Evolutionary conservation across 73 alveolate species (phyloP).

Genomic region (Effrenium voratum): DNA sequence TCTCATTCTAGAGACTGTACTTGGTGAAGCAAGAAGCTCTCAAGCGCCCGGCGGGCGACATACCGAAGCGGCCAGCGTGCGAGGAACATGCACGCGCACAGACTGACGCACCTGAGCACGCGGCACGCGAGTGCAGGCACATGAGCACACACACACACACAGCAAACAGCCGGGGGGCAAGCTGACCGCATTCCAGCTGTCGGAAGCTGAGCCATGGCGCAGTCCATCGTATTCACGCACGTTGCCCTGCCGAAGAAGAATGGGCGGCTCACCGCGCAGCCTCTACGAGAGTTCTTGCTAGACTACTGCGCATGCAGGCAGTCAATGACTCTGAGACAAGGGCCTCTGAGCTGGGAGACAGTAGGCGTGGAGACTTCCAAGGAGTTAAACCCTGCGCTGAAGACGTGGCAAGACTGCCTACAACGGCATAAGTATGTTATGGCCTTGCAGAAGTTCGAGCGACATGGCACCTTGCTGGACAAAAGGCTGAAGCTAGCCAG

Average conservation of each 20-base stretch:
- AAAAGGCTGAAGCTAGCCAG: not conserved
- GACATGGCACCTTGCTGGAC: not conserved
- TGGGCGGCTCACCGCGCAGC: not conserved
- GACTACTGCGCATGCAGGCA: not conserved
- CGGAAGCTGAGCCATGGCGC: no score
- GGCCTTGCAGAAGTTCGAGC: not conserved
- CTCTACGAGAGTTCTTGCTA: not conserved
- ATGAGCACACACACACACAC: no score
- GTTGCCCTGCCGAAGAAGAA: not conserved
- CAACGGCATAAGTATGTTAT: not conserved
- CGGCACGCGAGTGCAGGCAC: no score
- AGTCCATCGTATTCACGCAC: no score
- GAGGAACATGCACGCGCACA: no score
- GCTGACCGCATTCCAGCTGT: no score
- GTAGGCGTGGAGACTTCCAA: not conserved
- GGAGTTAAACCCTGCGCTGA: not conserved
- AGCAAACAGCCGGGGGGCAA: no score
- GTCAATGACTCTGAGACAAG: not conserved
- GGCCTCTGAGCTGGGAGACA: not conserved
- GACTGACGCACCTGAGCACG: no score
- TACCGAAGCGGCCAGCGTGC: no score
- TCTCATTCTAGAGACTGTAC: no score
- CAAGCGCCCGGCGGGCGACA: no score
- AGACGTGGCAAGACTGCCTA: not conserved
- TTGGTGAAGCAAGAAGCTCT: no score